Evolutionary conservation across 257 asterid genomes (phyloP), one percentile per base, ranked within the genome.

Genomic region (Solanum chilense): DNA sequence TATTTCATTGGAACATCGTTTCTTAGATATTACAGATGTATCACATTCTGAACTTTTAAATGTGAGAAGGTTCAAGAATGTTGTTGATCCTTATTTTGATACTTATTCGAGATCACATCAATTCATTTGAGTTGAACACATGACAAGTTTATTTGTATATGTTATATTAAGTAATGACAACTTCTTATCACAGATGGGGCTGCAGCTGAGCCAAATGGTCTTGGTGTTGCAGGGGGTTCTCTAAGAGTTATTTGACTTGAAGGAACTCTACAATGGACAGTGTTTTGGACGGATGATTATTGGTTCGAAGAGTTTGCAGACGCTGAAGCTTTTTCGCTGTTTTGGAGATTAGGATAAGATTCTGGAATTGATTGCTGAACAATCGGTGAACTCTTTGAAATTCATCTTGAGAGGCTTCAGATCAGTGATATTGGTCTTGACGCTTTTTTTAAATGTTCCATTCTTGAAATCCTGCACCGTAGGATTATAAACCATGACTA

Each of bases 281-380:
- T 93, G 95, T 86, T 96, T 96, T 52, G 95, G 95, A 86, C 96
- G 95, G 16, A 52, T 96, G 89, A 95, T 96, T 27, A 84, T 88
- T 2, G 98, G 94, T 82, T 91, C 98, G 0, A 95, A 88, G 88
- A 93, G 92, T 85, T 89, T 96, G 91, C 90, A 86, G 87, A 93
- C 88, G 69, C 89, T 95, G 90, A 96, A 93, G 92, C 76, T 96
- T 77, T 93, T 96, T 83, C 92, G 98, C 47, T 95, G 99, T 89
- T 91, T 96, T 7, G 98, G 98, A 6, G 96, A 96, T 93, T 96
- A 98, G 99, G 97, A 96, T 88, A 93, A 86, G 87, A 83, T 94
- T 83, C 89, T 96, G 66, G 98, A 91, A 86, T 88, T 87, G 58
- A 86, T 93, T 18, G 87, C 96, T 11, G 91, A 82, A 85, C 90